Evolutionary conservation across 306 rosid species (phyloP).

Genomic region (Datisca glomerata): DNA sequence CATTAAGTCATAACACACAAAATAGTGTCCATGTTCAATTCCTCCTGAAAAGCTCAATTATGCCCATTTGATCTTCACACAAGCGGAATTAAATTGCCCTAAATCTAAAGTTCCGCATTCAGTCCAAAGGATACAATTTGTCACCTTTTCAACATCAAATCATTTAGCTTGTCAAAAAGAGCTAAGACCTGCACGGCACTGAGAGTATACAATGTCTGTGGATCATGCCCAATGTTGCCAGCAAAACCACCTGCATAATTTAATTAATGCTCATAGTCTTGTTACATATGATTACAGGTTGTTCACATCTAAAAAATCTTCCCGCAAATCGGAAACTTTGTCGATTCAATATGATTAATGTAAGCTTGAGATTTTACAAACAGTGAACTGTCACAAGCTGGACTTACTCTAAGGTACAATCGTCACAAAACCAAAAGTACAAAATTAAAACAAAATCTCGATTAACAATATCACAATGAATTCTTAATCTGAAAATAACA

Average conservation of each 20-base stretch:
- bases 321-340: neutral
- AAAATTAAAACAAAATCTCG: neutral
- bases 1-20: conserved; percentile 24
- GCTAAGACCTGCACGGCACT: conserved; percentile 83
- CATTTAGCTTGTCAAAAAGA: conserved; percentile 51
- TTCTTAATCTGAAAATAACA: neutral
- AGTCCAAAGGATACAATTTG: conserved; percentile 67
- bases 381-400: too few relatives aligned
- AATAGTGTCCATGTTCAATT: neutral
- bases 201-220: conserved; percentile 67
- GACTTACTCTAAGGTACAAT: too few relatives aligned
- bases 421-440: neutral
- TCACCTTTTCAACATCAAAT: conserved; percentile 55
- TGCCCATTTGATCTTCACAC: too few relatives aligned
- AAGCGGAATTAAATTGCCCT: neutral
- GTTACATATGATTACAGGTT: too few relatives aligned
- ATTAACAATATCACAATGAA: neutral
- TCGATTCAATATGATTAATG: neutral
- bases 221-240: conserved; percentile 83
- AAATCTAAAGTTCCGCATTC: neutral
- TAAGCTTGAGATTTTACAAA: neutral
- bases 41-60: neutral
- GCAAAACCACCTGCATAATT: conserved; percentile 65
- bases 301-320: neutral
- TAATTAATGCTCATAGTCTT: too few relatives aligned